Percentiles rank a stretch among this genome's conserved stretches.
Evolutionary conservation across 371 early-diverging fungal genomes (phyloP).

Genomic region (Batkoa obscura): DNA sequence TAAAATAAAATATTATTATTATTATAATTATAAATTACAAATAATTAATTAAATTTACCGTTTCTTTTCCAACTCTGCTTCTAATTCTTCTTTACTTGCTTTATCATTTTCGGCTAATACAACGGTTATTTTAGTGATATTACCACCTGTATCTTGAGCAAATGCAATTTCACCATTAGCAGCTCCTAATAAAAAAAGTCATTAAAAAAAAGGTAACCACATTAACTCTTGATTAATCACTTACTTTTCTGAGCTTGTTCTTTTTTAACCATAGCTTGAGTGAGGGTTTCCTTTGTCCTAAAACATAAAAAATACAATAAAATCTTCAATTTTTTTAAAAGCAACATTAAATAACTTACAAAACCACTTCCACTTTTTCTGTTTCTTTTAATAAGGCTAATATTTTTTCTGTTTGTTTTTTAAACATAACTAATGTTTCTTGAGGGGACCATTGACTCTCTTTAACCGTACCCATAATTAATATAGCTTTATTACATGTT

Average conservation of each 20-base stretch:
- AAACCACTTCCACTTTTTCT: constrained; percentile 48
- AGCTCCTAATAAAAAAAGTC: constrained; percentile 8
- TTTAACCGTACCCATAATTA: too few species aligned
- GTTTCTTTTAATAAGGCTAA: constrained; percentile 62
- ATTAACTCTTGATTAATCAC: not conserved
- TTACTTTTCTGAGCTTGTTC: constrained; percentile 3
- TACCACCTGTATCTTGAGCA: constrained; percentile 51
- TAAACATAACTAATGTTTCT: constrained; percentile 23
- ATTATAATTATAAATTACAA: not conserved
- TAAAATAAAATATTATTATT: not conserved
- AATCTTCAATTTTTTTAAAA: not conserved
- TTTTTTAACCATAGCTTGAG: constrained; percentile 2
- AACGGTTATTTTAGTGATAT: constrained; percentile 52
- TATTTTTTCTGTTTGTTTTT: constrained; percentile 63
- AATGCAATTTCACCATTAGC: constrained; percentile 30
- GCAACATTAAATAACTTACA: constrained; percentile 14
- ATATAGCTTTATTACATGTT: too few species aligned
- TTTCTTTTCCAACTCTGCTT: constrained; percentile 48
- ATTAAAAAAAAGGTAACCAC: not conserved
- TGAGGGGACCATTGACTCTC: too few species aligned
- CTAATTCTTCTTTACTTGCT: constrained; percentile 39
- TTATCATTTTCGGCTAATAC: constrained; percentile 57
- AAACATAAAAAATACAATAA: not conserved
- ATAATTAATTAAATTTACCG: constrained; percentile 4
- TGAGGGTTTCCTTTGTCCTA: constrained; percentile 2